phyloP scores from a whole-genome alignment of 108 stramenopile genomes.

The Fragilaria crotonensis region DNA sequence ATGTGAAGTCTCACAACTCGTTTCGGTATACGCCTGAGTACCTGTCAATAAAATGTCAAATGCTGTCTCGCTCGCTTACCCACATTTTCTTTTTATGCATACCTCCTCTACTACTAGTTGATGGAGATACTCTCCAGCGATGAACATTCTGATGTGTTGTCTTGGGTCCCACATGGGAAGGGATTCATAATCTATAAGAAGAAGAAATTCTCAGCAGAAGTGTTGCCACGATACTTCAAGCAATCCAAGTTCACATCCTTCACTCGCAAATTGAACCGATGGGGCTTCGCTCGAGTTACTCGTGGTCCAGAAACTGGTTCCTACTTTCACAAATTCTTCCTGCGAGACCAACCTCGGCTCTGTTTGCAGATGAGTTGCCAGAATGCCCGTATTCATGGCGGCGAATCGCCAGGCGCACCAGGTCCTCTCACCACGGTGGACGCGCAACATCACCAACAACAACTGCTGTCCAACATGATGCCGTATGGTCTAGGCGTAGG shows the following conservation, averaged over 20 bases:
- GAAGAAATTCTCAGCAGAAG: slow-evolving; percentile 34
- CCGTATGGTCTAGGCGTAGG: background rate
- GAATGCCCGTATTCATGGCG: background rate
- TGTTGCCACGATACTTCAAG: slow-evolving; percentile 81
- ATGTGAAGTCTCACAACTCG: too few species aligned
- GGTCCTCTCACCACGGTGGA: too few species aligned
- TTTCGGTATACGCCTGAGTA: too few species aligned
- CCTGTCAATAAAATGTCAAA: too few species aligned
- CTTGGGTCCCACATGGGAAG: slow-evolving; percentile 43
- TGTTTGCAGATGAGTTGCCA: slow-evolving; percentile 7
- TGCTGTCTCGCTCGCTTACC: background rate
- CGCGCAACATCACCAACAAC: too few species aligned
- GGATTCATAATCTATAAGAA: slow-evolving; percentile 47
- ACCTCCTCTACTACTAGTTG: slow-evolving; percentile 17
- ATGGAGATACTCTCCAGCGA: slow-evolving; percentile 34
- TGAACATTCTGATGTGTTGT: slow-evolving; percentile 25
- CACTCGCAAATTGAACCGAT: slow-evolving; percentile 30
- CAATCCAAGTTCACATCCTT: slow-evolving; percentile 83
- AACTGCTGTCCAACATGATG: too few species aligned
- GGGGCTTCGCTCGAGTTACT: slow-evolving; percentile 19
- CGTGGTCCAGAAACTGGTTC: slow-evolving; percentile 7
- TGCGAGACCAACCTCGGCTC: slow-evolving; percentile 11
- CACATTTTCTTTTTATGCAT: background rate
- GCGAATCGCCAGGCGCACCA: too few species aligned
- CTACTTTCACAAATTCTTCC: slow-evolving; percentile 25